Evolutionary conservation across 306 rosid species (phyloP).

Genomic region (Cyclanthera cordifolia): DNA sequence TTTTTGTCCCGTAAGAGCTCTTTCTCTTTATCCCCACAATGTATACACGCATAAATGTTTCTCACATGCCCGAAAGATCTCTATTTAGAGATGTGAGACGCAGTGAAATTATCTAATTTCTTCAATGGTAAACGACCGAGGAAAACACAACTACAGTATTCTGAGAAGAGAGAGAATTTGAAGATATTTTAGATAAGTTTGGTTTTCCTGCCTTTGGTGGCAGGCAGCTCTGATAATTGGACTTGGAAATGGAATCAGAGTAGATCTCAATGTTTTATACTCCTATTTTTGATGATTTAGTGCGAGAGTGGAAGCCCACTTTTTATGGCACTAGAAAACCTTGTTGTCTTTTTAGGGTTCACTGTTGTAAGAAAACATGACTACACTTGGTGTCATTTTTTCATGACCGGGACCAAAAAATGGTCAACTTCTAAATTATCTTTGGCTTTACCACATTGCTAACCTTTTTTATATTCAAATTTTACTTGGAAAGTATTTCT

Average conservation of each 20-base stretch:
- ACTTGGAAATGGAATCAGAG: not conserved
- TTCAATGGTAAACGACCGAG: not conserved
- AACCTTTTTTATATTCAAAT: not conserved
- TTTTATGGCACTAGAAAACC: not conserved
- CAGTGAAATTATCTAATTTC: not conserved
- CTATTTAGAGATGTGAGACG: not conserved
- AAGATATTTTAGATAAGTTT: not conserved
- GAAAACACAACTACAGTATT: not conserved
- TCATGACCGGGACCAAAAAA: not conserved
- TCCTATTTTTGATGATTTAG: not conserved
- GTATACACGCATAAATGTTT: not conserved
- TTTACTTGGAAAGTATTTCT: not conserved
- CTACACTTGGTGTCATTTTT: not conserved
- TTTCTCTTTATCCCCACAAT: not conserved
- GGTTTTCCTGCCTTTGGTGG: not conserved
- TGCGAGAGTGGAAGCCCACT: not conserved
- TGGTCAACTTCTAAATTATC: not conserved
- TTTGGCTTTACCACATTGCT: not conserved
- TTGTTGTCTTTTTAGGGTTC: not conserved
- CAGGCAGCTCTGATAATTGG: not conserved
- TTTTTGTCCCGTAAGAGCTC: conserved; percentile 87
- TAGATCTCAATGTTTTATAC: no score
- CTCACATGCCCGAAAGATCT: not conserved
- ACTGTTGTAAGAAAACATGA: conserved; percentile 7
- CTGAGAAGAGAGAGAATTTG: not conserved